Evolutionary conservation across 306 rosid species (phyloP).

Genomic region (Heteromeles arbutifolia): DNA sequence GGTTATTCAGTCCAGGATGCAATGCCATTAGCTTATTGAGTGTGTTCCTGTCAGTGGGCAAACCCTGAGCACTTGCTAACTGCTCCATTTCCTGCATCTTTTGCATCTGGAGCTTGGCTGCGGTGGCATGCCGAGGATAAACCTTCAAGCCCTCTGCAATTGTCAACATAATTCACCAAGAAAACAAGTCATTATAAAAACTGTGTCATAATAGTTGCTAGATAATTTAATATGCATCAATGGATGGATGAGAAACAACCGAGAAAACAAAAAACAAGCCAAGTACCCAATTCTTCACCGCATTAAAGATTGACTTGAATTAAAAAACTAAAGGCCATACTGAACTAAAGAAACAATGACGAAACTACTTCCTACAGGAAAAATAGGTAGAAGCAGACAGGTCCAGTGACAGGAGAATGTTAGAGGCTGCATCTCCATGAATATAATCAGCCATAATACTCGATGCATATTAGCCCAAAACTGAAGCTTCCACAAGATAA

Average conservation of each 20-base stretch:
- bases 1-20: conserved; percentile 63
- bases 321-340: not conserved
- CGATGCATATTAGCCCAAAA: not conserved
- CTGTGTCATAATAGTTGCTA: not conserved
- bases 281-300: not conserved
- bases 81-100: conserved; percentile 98
- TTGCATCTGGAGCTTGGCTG: conserved; percentile 77
- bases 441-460: not conserved
- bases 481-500: not conserved
- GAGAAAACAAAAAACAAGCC: not conserved
- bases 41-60: conserved; percentile 77
- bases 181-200: not conserved
- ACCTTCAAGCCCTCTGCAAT: conserved; percentile 83
- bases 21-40: conserved; percentile 69
- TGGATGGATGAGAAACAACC: not conserved
- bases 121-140: conserved; percentile 63
- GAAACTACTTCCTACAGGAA: not conserved
- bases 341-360: not conserved
- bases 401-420: not conserved
- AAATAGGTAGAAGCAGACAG: not conserved
- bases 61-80: conserved; percentile 72
- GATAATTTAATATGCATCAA: not conserved
- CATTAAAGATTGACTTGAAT: not conserved
- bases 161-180: conserved; percentile 3
- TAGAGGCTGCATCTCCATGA: not conserved